These are phyloP conservation scores for Dendrocalamus latiflorus DNA, from an alignment of 202 grass and related monocot genomes.

Conservation along the genomic window DNA sequence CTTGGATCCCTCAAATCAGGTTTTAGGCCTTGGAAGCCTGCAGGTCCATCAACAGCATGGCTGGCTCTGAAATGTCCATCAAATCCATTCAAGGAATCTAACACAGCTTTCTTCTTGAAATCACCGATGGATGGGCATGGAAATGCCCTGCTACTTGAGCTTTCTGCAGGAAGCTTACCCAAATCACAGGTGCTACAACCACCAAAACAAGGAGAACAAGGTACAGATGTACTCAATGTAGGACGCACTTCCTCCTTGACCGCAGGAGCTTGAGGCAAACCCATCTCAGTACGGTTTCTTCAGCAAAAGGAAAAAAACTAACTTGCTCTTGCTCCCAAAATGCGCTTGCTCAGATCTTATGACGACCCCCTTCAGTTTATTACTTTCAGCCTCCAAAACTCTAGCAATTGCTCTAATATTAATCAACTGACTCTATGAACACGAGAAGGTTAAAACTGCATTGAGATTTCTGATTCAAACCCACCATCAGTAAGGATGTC, in stretches of 20 bases:
- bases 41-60: constrained; percentile 14
- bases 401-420: background rate
- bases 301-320: background rate
- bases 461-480: constrained; percentile 13
- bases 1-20: constrained; percentile 34
- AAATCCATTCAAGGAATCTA: constrained; percentile 19
- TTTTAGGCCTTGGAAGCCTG: constrained; percentile 42
- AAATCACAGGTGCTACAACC: constrained; percentile 24
- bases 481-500: constrained; percentile 15
- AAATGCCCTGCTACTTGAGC: constrained; percentile 26
- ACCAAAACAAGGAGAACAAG: constrained; percentile 30
- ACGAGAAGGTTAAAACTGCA: constrained; percentile 3
- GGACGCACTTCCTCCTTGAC: constrained; percentile 46
- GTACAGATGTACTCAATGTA: constrained; percentile 35
- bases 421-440: constrained; percentile 10
- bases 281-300: constrained; percentile 45
- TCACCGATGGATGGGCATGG: constrained; percentile 32
- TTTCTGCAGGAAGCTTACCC: constrained; percentile 20
- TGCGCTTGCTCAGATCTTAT: background rate
- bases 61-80: constrained; percentile 29
- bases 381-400: background rate
- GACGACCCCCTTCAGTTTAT: background rate
- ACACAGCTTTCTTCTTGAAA: constrained; percentile 43
- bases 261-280: constrained; percentile 62
- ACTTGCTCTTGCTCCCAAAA: background rate